Evolutionary conservation across 495 filamentous ascomycete species (phyloP).

Genomic region (Hypomontagnella submonticulosa): DNA sequence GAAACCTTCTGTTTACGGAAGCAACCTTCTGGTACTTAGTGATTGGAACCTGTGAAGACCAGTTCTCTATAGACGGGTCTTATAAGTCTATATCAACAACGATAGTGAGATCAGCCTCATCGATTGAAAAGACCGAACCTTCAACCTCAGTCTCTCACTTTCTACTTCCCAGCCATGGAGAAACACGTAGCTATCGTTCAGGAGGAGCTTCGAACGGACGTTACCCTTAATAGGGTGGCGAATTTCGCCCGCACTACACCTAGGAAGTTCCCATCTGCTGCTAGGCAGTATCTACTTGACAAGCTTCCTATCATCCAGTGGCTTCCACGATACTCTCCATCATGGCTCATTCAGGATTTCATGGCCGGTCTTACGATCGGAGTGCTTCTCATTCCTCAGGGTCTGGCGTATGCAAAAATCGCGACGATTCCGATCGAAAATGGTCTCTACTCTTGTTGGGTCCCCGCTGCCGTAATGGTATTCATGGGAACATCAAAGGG

Average conservation of each 20-base stretch:
- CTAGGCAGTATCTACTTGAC: conserved; percentile 58
- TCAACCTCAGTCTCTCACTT: not conserved
- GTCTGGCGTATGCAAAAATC: conserved; percentile 63
- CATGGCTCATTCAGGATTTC: conserved; percentile 61
- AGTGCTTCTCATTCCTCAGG: conserved; percentile 63
- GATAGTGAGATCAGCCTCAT: conserved; percentile 22
- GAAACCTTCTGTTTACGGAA: conserved; percentile 45
- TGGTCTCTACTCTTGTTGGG: conserved; percentile 65
- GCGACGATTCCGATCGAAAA: conserved; percentile 63
- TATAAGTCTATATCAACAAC: conserved; percentile 33
- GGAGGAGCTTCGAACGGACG: conserved; percentile 49
- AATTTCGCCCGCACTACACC: conserved; percentile 46
- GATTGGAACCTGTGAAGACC: not conserved
- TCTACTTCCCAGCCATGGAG: conserved; percentile 27
- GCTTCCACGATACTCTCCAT: conserved; percentile 59
- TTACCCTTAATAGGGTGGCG: conserved; percentile 51
- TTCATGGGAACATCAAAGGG: conserved; percentile 68
- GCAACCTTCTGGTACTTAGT: conserved; percentile 11
- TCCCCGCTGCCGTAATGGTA: conserved; percentile 60
- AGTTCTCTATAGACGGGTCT: conserved; percentile 23
- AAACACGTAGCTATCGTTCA: conserved; percentile 31
- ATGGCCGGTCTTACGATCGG: conserved; percentile 64
- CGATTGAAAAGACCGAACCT: not conserved
- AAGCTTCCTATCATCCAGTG: conserved; percentile 66
- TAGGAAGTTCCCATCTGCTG: conserved; percentile 50